Evolutionary conservation across 805 yeast genomes (phyloP).

Genomic region (Kuraishia capsulata): DNA sequence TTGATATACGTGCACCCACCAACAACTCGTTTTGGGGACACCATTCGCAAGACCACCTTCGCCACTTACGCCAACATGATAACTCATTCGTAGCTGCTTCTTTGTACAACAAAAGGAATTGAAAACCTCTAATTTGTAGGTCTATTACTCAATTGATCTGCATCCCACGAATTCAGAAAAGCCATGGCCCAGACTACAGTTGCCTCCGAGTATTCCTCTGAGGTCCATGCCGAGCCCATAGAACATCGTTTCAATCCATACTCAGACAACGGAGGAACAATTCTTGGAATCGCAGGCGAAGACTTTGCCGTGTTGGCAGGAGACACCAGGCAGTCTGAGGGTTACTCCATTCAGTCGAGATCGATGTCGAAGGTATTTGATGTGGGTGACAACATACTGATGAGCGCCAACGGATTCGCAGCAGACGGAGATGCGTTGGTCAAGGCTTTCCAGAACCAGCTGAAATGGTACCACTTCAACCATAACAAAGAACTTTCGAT

Average conservation of each 20-base stretch:
- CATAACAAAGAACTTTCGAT: constrained; percentile 66
- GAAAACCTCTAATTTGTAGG: too few species aligned
- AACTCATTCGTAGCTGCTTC: too few species aligned
- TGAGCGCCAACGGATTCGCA: constrained; percentile 93
- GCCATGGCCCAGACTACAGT: constrained; percentile 27
- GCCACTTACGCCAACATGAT: too few species aligned
- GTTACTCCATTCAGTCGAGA: constrained; percentile 88
- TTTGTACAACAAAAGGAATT: too few species aligned
- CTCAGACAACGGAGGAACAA: constrained; percentile 94
- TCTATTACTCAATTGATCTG: too few species aligned
- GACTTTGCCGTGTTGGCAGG: constrained; percentile 97
- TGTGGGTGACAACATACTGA: constrained; percentile 78
- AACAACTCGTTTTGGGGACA: too few species aligned
- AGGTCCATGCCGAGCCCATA: constrained; percentile 51
- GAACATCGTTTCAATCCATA: constrained; percentile 92
- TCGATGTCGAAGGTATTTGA: constrained; percentile 84
- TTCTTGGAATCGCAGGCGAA: constrained; percentile 94
- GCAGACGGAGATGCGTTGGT: constrained; percentile 90
- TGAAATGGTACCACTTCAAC: constrained; percentile 91
- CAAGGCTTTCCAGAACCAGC: constrained; percentile 56
- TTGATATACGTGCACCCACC: too few species aligned
- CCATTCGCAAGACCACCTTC: not conserved
- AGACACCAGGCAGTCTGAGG: constrained; percentile 94
- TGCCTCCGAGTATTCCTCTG: constrained; percentile 60
- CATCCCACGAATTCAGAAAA: too few species aligned